Evolutionary conservation across 805 yeast genomes (phyloP), one percentile per base, ranked within the genome.

Genomic region (Myxozyma geophila): DNA sequence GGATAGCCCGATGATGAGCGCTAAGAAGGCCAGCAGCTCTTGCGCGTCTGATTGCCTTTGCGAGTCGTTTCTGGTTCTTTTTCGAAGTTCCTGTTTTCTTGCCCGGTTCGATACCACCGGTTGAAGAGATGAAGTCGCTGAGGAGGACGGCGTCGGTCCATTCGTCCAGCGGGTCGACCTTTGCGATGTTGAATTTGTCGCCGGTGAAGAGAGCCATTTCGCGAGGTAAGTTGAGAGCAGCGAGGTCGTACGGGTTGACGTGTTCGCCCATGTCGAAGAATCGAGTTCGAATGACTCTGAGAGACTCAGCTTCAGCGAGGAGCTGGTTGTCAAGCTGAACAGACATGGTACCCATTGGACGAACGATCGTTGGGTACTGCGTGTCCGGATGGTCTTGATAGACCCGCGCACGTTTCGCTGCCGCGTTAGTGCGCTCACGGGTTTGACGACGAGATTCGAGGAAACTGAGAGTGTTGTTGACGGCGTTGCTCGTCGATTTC

Each of bases 31-130:
- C 96, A 63, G 85, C 83, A 2, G 87, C 84, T 73, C 92, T 84
- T 2, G 92, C 87, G 69, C 96, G 82, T 74, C 86, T 86, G 52
- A 90, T 81, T n/a, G 96, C 92, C 66, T 83, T 86, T 0, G 89
- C 79, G 71, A 90, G 75, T 68, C 81, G 80, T 71, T 84, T 84
- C 71, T 90, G 96, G 73, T 87, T 88, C 67, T 79, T 81, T 7
- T 80, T 79, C n/a, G 78, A 80, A 64, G 90, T 79, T 2, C 89
- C 89, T 1, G 92, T 89, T 8, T n/a, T 46, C 12, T 84, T 84
- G 51, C 83, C 84, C 43, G 89, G 87, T 50, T 84, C 77, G 28
- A 90, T 89, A 72, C 84, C 85, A n/a, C 96, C 96, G 0, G 89
- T 82, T 17, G 85, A 76, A 12, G 87, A 78, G 52, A 90, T 71